A percentile compares a stretch with the other conserved stretches of the same genome.
These are phyloP conservation scores for Skeletonema marinoi DNA, from an alignment of 108 stramenopile species.

Conservation along the genomic window DNA sequence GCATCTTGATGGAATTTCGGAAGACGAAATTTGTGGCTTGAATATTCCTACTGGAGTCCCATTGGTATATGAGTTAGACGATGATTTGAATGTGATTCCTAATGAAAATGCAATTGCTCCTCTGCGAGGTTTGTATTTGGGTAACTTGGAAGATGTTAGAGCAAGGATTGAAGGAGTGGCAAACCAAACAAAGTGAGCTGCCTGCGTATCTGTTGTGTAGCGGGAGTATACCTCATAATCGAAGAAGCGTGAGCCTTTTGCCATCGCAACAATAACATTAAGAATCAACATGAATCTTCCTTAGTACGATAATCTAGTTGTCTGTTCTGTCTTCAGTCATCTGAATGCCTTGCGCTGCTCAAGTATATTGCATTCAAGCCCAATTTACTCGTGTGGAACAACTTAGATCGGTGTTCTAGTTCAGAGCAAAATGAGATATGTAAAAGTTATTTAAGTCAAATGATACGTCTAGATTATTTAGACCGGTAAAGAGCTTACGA, in stretches of 20 bases:
- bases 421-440: no score
- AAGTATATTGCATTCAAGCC: no score
- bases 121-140: constrained; percentile 86
- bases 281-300: no score
- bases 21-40: constrained; percentile 91
- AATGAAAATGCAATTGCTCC: constrained; percentile 89
- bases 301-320: no score
- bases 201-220: background rate
- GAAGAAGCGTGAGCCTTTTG: background rate
- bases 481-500: background rate
- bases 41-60: constrained; percentile 99
- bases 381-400: no score
- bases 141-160: constrained; percentile 85
- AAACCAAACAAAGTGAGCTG: constrained; percentile 88
- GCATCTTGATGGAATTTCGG: constrained; percentile 95
- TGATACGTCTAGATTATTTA: background rate
- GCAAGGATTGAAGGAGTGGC: constrained; percentile 90
- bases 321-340: no score
- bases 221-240: background rate
- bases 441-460: background rate
- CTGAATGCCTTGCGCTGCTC: no score
- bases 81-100: constrained; percentile 88
- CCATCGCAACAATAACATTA: no score
- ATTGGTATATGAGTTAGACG: constrained; percentile 93
- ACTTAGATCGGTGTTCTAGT: no score